Evolutionary conservation across 164 flowering plant species (phyloP), one percentile per base, ranked within the genome.

Genomic region (Nymphaea thermarum): DNA sequence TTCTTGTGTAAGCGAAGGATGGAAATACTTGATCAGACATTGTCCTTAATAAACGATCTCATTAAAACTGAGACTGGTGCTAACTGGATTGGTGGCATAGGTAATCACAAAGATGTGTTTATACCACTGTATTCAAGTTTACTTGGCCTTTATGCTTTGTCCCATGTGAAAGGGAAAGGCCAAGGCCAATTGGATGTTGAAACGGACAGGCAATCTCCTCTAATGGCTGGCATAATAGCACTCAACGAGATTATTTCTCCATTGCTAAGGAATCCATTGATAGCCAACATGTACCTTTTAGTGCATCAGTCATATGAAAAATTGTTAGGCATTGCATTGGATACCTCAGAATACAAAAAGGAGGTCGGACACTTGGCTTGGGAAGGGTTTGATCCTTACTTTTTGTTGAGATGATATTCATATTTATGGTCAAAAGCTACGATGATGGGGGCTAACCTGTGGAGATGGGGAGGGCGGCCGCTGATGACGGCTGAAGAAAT

Each of bases 61-160:
- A 44, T 73, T 0, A 68, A 64, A 44, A 71, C 70, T 42, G 75
- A 70, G 43, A 76, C 71, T 41, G 81, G 76, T 61, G 67, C 60
- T 62, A 81, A 79, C 70, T 94, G 99, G 99, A 77, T 94, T 65
- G 96, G 96, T 63, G 96, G 99, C 44, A 71, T 86, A 3, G 98
- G 96, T 6, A 91, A 94, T 74, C 99, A 94, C 77, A 91, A 94
- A 77, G 99, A 94, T 69, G 79, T 90, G 44, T 94, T 94, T 77
- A 67, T 84, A 45, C 86, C 96, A 0, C 3, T 88, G 2, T 94
- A 91, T 83, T 87, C 87, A 25, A 87, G 84, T 74, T 68, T 94
- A 75, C 90, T 91, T 45, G 96, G 87, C 16, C 76, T 88, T 67
- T 85, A 84, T 78, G 81, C 83, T 51, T 77, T 94, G 62, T 85